Evolutionary conservation across 345 rosid genomes (phyloP).

Genomic region (Eucalyptus rudis): DNA sequence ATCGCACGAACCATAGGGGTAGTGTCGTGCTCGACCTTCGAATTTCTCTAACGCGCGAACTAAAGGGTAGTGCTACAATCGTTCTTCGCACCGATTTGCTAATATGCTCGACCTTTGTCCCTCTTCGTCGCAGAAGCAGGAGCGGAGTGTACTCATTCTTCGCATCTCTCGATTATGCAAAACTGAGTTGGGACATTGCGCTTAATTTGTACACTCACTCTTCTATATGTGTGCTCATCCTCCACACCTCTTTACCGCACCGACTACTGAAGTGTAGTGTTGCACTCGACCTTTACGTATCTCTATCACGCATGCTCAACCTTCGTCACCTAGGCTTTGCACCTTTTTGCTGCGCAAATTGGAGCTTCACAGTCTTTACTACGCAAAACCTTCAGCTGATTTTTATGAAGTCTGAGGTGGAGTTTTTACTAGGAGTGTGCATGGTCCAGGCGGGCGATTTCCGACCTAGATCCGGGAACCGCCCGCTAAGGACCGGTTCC

Average conservation of each 20-base stretch:
- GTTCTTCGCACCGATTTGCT: too few species aligned
- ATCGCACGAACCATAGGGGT: background rate
- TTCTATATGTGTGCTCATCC: background rate
- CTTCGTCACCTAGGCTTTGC: background rate
- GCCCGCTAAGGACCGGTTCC: too few species aligned
- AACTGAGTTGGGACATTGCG: fast-evolving
- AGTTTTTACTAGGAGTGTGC: too few species aligned
- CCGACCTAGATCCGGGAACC: too few species aligned
- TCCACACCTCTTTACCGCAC: background rate
- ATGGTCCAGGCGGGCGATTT: fast-evolving
- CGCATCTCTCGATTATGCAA: background rate
- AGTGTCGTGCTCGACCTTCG: background rate
- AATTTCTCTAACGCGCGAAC: background rate
- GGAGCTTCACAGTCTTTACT: background rate
- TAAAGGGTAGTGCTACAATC: background rate
- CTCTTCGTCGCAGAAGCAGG: background rate
- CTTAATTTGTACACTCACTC: too few species aligned
- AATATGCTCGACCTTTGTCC: background rate
- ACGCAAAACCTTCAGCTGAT: background rate
- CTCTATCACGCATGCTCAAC: background rate
- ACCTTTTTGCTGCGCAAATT: background rate
- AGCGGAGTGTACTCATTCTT: background rate
- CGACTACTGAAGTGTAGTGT: background rate
- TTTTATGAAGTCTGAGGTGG: background rate
- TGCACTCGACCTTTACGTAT: background rate